phyloP scores from a whole-genome alignment of 169 alveolate species.

The Condylostoma magnum region DNA sequence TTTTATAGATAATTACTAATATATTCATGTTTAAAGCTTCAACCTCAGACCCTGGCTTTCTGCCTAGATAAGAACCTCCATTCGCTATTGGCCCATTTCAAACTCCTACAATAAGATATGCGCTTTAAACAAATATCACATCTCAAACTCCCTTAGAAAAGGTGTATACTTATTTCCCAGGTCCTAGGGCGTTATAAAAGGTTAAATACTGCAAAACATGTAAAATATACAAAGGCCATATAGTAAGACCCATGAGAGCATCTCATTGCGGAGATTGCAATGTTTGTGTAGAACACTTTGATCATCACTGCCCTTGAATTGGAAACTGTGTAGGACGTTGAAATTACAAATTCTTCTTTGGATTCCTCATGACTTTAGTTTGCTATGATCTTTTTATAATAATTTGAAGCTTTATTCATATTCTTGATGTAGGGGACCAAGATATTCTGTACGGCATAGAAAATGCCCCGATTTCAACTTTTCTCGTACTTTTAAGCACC shows the following conservation, averaged over 20 bases:
- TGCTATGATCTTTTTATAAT: too few species aligned
- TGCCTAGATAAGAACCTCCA: constrained; percentile 31
- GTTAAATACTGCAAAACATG: constrained; percentile 54
- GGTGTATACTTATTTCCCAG: too few species aligned
- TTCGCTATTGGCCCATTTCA: constrained; percentile 30
- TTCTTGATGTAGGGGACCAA: too few species aligned
- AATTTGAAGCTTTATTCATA: too few species aligned
- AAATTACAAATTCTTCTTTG: constrained; percentile 48
- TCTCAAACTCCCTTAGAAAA: too few species aligned
- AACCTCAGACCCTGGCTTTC: constrained; percentile 19
- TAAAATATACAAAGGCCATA: background rate
- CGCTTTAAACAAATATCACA: background rate
- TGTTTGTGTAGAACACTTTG: constrained; percentile 49
- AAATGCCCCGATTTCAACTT: too few species aligned
- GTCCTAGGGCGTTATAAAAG: too few species aligned
- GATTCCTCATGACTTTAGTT: too few species aligned
- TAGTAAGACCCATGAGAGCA: constrained; percentile 55
- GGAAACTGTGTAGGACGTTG: constrained; percentile 63
- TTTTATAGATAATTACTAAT: background rate
- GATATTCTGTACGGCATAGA: too few species aligned
- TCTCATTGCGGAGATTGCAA: constrained; percentile 55
- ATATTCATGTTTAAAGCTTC: constrained; percentile 8
- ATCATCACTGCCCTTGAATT: constrained; percentile 70
- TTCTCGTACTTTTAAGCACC: too few species aligned
- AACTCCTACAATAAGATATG: constrained; percentile 3